A percentile compares a stretch with the other conserved stretches of the same genome.
Conservation (phyloP, 2,329 filamentous ascomycete species). For the Colletotrichum cereale region DNA sequence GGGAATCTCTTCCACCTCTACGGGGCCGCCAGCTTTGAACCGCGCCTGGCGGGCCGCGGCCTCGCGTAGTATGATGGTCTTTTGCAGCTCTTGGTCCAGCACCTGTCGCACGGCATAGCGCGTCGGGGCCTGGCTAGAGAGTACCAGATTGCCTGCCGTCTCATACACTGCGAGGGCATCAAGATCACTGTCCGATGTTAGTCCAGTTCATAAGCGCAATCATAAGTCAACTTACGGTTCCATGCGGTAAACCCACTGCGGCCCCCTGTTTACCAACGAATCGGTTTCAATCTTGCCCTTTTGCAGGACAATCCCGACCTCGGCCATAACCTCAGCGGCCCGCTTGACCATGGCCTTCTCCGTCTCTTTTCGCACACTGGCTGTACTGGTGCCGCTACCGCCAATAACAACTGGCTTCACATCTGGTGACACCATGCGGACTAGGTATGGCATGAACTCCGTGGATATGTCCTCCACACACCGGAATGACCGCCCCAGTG, state of each 20-base stretch:
- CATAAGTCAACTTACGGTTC: conserved; percentile 77
- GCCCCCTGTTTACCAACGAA: conserved; percentile 67
- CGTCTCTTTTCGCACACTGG: conserved; percentile 87
- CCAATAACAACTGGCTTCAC: conserved; percentile 90
- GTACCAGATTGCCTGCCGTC: conserved; percentile 68
- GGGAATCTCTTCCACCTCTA: conserved; percentile 40
- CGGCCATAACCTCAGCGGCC: conserved; percentile 85
- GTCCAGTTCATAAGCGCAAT: conserved; percentile 4
- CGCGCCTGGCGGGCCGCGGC: conserved; percentile 75
- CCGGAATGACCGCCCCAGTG: conserved; percentile 81
- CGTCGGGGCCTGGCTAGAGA: conserved; percentile 75
- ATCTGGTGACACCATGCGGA: conserved; percentile 87
- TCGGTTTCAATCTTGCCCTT: conserved; percentile 83
- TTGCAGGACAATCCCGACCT: conserved; percentile 84
- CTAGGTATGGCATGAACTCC: conserved; percentile 87
- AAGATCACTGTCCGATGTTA: conserved; percentile 65
- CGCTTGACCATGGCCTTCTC: conserved; percentile 86
- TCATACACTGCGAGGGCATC: conserved; percentile 83
- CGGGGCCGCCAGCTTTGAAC: conserved; percentile 61
- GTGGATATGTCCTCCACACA: conserved; percentile 81
- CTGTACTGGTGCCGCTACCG: conserved; percentile 76
- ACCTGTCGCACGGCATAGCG: conserved; percentile 96
- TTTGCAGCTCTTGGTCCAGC: conserved; percentile 88
- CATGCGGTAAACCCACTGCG: conserved; percentile 90
- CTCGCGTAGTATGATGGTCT: conserved; percentile 76